Evolutionary conservation across 2,329 filamentous ascomycete genomes (phyloP), one percentile per base, ranked within the genome.

Genomic region (Aspergillus sergii): DNA sequence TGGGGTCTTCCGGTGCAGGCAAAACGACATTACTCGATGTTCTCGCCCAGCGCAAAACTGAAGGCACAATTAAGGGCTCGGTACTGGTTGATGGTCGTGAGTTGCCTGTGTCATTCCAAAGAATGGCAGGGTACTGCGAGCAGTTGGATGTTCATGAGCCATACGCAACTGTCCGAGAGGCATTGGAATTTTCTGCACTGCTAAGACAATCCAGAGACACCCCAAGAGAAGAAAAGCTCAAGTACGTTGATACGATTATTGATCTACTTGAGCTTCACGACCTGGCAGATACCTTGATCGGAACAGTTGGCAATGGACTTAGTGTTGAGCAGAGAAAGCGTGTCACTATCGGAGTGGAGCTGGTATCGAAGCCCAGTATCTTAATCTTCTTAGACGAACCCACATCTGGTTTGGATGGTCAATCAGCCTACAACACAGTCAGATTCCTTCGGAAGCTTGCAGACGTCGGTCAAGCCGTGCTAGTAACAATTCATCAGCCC

Each of bases 1-100:
- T 94, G 82, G 92, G 92, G 28, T 89, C 90, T 1, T 91, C 87
- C 1, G 91, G 90, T 30, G 92, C 92, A 7, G 92, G 92, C 2
- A 95, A 95, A 76, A 80, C 78, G 0, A 94, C 92, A 0, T 81
- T 95, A 0, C 80, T 95, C 3, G 92, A 94, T 73, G 91, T 90
- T 0, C 78, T 91, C 2, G 88, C 91, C 0, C 90, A 93, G 69
- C 85, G 91, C 0, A 89, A 92, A 72, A 88, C 81, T 5, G 82
- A 82, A 41, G 88, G 89, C 57, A 83, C 88, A 11, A 83, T 90
- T 8, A 75, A 79, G 7, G 89, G 89, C 4, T 84, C 88, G 30
- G 87, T 91, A 79, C 78, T 90, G 36, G 88, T 91, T 3, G 88
- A 91, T 66, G 89, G 89, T 0, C 82, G 84, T 41, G 78, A 82